Evolutionary conservation across 352 stramenopile genomes (phyloP), one percentile per base, ranked within the genome.

Genomic region (Pythium biforme): DNA sequence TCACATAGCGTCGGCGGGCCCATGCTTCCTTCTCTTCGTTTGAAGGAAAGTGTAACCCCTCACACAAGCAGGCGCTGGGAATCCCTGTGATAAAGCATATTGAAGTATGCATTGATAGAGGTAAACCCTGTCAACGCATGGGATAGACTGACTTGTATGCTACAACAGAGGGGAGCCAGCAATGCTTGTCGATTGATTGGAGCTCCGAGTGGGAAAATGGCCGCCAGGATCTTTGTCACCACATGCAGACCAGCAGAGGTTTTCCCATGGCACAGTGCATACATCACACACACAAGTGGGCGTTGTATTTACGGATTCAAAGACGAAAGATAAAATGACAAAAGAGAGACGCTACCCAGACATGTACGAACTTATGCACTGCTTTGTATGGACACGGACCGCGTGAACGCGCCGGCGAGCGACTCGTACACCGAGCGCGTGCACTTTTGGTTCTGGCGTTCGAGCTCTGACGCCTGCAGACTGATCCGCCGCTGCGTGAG

Each of bases 341-440:
- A 22, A n/a, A n/a, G n/a, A n/a, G n/a, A n/a, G n/a, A n/a, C n/a
- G n/a, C n/a, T n/a, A n/a, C n/a, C n/a, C n/a, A n/a, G n/a, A 26
- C 43, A 11, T 50, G 10, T 17, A 22, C 0, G 1, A 14, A 14
- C 26, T 47, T 41, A 59, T 3, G 54, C 40, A 53, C 25, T 47
- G 31, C 31, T 55, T 31, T 47, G 47, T 40, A 53, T 39, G 27
- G n/a, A 34, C 27, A 59, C 40, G 29, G 49, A 37, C 59, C 51
- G 51, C 34, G 49, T 49, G 29, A 69, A 69, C 29, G 55, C 62
- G 14, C 27, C 33, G 7, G 56, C 43, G 12, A 70, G 64, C 52
- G 79, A 70, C 23, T 86, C 61, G 66, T 84, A 90, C 12, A 88
- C 70, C 55, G 68, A 86, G 22, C 70, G 64, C 15, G 70, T 80